These are phyloP conservation scores for Neoboletus subvelutipes DNA, from an alignment of 768 basidiomycete species.

Conservation along the genomic window DNA sequence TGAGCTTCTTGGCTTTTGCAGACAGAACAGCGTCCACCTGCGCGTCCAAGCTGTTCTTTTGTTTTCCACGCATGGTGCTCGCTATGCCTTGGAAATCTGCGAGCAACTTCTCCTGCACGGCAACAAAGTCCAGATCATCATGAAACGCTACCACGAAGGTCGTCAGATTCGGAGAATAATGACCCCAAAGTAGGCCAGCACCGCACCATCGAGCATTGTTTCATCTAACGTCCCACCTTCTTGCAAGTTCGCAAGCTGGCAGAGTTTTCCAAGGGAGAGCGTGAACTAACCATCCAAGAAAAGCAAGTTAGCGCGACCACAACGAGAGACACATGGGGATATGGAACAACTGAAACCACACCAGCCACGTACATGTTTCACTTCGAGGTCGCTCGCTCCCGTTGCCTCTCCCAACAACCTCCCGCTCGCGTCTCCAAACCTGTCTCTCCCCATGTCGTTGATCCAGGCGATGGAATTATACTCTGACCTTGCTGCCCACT, in stretches of 20 bases:
- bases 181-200: not conserved
- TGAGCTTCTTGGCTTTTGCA: slow-evolving; percentile 46
- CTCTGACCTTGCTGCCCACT: slow-evolving; percentile 47
- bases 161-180: slow-evolving; percentile 1
- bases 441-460: slow-evolving; percentile 72
- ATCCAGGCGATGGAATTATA: slow-evolving; percentile 73
- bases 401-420: slow-evolving; percentile 64
- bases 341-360: not conserved
- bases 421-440: slow-evolving; percentile 63
- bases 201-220: slow-evolving; percentile 53
- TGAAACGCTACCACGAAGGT: slow-evolving; percentile 64
- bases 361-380: slow-evolving; percentile 67
- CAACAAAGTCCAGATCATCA: slow-evolving; percentile 82
- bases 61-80: slow-evolving; percentile 48
- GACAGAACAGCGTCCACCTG: slow-evolving; percentile 65
- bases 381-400: slow-evolving; percentile 54
- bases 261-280: slow-evolving; percentile 88
- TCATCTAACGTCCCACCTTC: slow-evolving; percentile 50
- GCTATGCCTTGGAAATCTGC: slow-evolving; percentile 57
- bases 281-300: slow-evolving; percentile 56
- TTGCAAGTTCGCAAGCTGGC: slow-evolving; percentile 63
- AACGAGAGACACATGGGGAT: not conserved
- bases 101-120: slow-evolving; percentile 72
- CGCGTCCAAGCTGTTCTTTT: slow-evolving; percentile 60
- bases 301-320: slow-evolving; percentile 4